Evolutionary conservation across 2,329 filamentous ascomycete species (phyloP).

Genomic region (Talaromyces sp.): DNA sequence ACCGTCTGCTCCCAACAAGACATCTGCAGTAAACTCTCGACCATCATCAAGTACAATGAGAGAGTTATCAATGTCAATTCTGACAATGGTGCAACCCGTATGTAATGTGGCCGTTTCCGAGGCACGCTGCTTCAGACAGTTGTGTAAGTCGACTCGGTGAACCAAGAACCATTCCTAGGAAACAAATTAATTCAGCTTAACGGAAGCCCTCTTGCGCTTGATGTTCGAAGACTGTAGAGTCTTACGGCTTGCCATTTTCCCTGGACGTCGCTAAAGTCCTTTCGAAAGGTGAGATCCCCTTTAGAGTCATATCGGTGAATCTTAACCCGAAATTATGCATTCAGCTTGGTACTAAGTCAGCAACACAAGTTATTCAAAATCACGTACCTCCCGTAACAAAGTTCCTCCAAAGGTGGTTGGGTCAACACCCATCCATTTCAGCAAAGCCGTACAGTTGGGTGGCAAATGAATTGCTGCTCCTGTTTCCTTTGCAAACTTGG

Average conservation of each 20-base stretch:
- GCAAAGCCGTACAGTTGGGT: constrained; percentile 21
- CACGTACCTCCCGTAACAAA: constrained; percentile 17
- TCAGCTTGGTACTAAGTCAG: neutral
- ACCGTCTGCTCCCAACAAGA: constrained; percentile 23
- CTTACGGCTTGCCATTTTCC: neutral
- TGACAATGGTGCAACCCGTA: constrained; percentile 17
- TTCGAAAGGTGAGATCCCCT: neutral
- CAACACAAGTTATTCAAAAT: neutral
- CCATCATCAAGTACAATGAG: constrained; percentile 18
- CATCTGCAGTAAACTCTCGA: constrained; percentile 15
- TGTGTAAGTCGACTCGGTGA: constrained; percentile 41
- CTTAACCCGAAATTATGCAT: neutral
- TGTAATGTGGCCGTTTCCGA: constrained; percentile 18
- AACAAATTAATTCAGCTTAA: neutral
- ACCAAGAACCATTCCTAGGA: constrained; percentile 27
- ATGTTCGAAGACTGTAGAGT: neutral
- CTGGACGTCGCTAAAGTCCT: neutral
- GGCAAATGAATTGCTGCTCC: constrained; percentile 23
- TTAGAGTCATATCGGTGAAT: neutral
- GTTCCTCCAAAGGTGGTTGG: constrained; percentile 20
- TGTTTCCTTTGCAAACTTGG: constrained; percentile 18
- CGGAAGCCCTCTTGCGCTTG: neutral
- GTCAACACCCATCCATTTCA: constrained; percentile 19
- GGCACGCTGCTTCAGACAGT: constrained; percentile 28
- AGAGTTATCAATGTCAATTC: constrained; percentile 12